Percentiles rank a stretch among this genome's conserved stretches.
phyloP scores from a whole-genome alignment of 2,329 filamentous ascomycete species.

The Acrocalymma vagum region DNA sequence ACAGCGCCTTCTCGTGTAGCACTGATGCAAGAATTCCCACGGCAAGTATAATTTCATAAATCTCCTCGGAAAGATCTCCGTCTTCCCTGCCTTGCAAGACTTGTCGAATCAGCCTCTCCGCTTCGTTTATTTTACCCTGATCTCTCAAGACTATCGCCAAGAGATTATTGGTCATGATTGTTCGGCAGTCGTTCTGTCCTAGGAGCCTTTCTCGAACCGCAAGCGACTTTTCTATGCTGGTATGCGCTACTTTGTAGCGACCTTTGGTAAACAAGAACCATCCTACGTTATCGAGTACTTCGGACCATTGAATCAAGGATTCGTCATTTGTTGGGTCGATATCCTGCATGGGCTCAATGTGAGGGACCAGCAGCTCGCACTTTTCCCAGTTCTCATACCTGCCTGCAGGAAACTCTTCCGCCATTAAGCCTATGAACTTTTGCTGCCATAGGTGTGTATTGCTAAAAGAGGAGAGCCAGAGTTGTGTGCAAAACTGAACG shows the following conservation, averaged over 20 bases:
- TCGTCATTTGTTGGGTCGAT: constrained; percentile 2
- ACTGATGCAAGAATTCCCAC: too few species aligned
- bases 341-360: constrained; percentile 10
- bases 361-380: constrained; percentile 14
- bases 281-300: constrained; percentile 10
- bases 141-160: constrained; percentile 3
- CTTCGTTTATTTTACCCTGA: constrained; percentile 7
- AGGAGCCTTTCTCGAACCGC: constrained; percentile 2
- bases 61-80: too few species aligned
- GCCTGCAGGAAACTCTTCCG: constrained; percentile 10
- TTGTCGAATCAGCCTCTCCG: background rate
- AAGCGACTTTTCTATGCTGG: constrained; percentile 5
- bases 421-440: constrained; percentile 10
- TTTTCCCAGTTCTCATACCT: constrained; percentile 14
- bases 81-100: too few species aligned
- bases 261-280: constrained; percentile 13
- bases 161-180: constrained; percentile 2
- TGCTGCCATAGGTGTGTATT: constrained; percentile 8
- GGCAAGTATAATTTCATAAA: too few species aligned
- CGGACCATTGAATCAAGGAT: constrained; percentile 7
- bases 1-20: too few species aligned
- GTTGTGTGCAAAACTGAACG: constrained; percentile 19
- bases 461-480: constrained; percentile 19
- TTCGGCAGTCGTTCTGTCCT: constrained; percentile 5
- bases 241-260: constrained; percentile 10